A percentile compares a stretch with the other conserved stretches of the same genome.
These are phyloP conservation scores for Solanum neorickii DNA, from an alignment of 257 asterid species.

Conservation along the genomic window DNA sequence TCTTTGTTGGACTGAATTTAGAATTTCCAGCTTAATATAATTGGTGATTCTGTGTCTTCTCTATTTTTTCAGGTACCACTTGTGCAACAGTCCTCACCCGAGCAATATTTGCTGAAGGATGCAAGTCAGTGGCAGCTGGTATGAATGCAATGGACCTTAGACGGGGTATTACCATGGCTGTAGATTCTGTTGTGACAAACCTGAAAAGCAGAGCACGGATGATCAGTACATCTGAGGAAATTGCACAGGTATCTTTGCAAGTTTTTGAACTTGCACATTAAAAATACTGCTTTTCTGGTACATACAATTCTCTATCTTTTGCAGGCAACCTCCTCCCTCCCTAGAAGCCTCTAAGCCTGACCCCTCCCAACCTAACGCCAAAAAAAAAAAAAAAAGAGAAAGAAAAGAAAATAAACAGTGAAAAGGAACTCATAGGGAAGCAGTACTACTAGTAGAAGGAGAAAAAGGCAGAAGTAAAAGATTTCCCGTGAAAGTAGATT, in stretches of 20 bases:
- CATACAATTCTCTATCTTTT: background rate
- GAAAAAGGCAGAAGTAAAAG: background rate
- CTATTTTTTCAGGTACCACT: constrained; percentile 51
- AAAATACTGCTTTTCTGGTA: background rate
- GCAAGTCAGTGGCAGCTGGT: constrained; percentile 99
- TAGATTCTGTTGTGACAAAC: constrained; percentile 76
- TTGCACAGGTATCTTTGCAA: constrained; percentile 68
- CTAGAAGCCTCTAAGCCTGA: background rate
- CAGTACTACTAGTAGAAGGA: background rate
- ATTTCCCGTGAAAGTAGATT: background rate
- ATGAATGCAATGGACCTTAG: constrained; percentile 97
- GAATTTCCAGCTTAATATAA: background rate
- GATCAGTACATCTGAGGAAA: constrained; percentile 98
- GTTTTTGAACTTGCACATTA: background rate
- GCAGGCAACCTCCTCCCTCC: background rate
- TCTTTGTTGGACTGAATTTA: background rate
- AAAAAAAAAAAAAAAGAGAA: background rate
- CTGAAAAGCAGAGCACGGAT: constrained; percentile 91
- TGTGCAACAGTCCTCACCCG: constrained; percentile 97
- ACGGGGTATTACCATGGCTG: constrained; percentile 87
- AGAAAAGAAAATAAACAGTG: background rate
- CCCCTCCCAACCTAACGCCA: background rate
- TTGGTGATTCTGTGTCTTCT: background rate
- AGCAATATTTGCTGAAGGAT: constrained; percentile 86
- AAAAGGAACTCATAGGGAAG: background rate